Evolutionary conservation across 139 green algal species (phyloP), one percentile per base, ranked within the genome.

Genomic region (Dunaliella sp.): DNA sequence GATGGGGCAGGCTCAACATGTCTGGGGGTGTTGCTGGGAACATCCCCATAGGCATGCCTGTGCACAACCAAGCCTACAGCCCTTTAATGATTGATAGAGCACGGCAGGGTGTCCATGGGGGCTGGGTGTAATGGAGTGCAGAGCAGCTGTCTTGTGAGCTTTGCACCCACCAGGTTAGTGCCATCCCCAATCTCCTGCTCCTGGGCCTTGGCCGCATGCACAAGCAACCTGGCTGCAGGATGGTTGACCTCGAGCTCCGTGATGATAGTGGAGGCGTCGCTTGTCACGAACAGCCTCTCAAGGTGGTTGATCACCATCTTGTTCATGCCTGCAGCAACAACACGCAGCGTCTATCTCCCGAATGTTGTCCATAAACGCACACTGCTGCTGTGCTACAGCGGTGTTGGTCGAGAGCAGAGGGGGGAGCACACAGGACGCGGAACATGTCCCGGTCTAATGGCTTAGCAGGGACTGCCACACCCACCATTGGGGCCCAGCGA

Each of bases 251-350:
- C 97, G 36, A 99, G 93, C 91, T 99, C 97, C 12, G 85, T 93
- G 22, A 98, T 88, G 83, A 99, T 99, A 1, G 97, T 99, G 78
- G 92, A 95, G 0, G 96, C 95, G 86, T 99, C 97, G 88, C 91
- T 98, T 24, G 97, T 99, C 16, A 99, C 97, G 92, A 99, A 99
- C 31, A 99, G 93, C 89, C 98, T 98, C 73, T 99, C 97, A 35
- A 99, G 87, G 79, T 99, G 97, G 90, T 99, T 99, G 92, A 99
- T 99, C 3, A 99, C 95, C 95, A 99, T 99, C 89, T 99, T 99
- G 91, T 99, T 99, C 97, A 99, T 99, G 72, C 97, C 97, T 99
- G 92, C 36, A n/a, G n/a, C n/a, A n/a, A n/a, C n/a, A n/a, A n/a
- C n/a, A n/a, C n/a, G n/a, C n/a, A n/a, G n/a, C n/a, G 59, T 76